Base-by-base conservation (phyloP, 2,329 filamentous ascomycete species). In the Zasmidium citrigriseum region DNA sequence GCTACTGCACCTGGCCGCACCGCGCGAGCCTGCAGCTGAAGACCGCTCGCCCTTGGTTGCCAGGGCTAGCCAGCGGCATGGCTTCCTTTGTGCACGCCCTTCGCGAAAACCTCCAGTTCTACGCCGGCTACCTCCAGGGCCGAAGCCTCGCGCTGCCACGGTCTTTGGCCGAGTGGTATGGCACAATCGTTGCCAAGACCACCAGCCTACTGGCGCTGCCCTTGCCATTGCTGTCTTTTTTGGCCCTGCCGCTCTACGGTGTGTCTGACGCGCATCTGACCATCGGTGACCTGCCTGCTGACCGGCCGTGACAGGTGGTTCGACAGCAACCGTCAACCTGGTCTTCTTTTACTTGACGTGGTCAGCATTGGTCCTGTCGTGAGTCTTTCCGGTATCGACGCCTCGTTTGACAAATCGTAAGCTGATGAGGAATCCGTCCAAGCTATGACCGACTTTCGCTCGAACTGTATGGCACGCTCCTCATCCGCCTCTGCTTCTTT, bases 261-360 rank as follows among this genome's bases (percentile, higher is more conserved):
- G 5, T 41, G 34, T 41, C 34, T 41, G 34, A 41, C 34, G 34
- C 5, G 14, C 34, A 41, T 41, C 34, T 41, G 14, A 41, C 34
- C 34, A 4, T n/a, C 5, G 5, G 14, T n/a, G 7, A n/a, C 34
- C 18, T n/a, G 34, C 34, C 18, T 41, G 34, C 34, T 41, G 34
- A 41, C 34, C 34, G 4, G 34, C 34, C 34, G 34, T 41, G 34
- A 41, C 14, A 41, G 89, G 88, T 24, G 89, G 89, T 5, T 92
- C 89, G 78, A 88, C 80, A 45, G 93, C 91, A 1, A 92, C 88
- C 1, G 80, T 96, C 63, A 96, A 95, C 73, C 77, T 96, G 22
- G 78, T 96, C 62, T 93, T 96, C 79, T 95, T 96, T 75, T 93
- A 92, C 73, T 84, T 96, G 78, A 93, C 90, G 66, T 96, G 92